Percentiles rank a stretch among this genome's conserved stretches.
Evolutionary conservation across 129 eudicot species (phyloP).

Genomic region (Solidago caesia): DNA sequence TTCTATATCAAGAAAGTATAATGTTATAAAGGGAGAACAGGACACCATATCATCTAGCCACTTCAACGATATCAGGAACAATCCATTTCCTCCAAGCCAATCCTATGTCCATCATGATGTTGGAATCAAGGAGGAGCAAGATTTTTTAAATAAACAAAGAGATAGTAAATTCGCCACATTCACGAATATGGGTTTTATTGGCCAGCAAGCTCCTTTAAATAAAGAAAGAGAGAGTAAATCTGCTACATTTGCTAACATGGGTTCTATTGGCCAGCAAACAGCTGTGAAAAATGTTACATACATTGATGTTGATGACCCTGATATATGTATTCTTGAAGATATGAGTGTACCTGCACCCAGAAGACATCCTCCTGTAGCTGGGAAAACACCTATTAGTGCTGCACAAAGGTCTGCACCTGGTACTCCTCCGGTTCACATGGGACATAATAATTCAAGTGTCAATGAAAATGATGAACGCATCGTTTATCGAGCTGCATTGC

Average conservation of each 20-base stretch:
- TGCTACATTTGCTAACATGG: constrained; percentile 24
- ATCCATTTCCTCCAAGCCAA: constrained; percentile 22
- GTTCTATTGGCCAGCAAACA: constrained; percentile 34
- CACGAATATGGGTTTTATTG: constrained; percentile 15
- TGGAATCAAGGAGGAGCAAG: constrained; percentile 30
- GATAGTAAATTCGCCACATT: too few species aligned
- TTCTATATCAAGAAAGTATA: constrained; percentile 26
- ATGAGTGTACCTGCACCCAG: constrained; percentile 56
- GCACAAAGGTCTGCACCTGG: constrained; percentile 33
- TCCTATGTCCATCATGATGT: constrained; percentile 27
- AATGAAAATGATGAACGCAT: constrained; percentile 61
- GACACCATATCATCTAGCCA: constrained; percentile 2
- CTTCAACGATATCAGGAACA: constrained; percentile 12
- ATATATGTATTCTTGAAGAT: constrained; percentile 80
- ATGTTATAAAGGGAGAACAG: constrained; percentile 29
- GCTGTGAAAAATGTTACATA: constrained; percentile 27
- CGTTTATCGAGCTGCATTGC: constrained; percentile 62
- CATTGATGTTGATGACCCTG: constrained; percentile 58
- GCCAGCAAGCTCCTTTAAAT: neutral
- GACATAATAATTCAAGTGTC: constrained; percentile 35
- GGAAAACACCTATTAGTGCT: constrained; percentile 37
- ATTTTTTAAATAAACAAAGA: too few species aligned
- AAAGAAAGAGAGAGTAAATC: constrained; percentile 32
- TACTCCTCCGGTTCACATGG: constrained; percentile 35
- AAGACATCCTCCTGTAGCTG: constrained; percentile 30